These are phyloP conservation scores for Erigeron philadelphicus DNA, from an alignment of 140 eudicot species.

Conservation along the genomic window DNA sequence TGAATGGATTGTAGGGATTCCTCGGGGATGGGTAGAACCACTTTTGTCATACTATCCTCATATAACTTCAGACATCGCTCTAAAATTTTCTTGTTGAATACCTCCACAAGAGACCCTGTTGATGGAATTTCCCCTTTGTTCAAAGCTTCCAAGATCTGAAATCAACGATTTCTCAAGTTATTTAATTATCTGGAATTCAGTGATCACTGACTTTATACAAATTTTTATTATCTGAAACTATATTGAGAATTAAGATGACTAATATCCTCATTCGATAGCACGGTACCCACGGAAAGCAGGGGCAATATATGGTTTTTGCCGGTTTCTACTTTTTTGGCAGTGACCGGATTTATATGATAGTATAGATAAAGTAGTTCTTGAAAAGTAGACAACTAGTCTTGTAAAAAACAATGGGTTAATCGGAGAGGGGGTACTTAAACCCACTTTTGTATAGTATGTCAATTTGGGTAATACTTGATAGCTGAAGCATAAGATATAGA, in stretches of 20 bases:
- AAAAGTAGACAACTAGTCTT: too few relatives aligned
- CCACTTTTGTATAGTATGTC: neutral
- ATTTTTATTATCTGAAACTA: neutral
- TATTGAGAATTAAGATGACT: neutral
- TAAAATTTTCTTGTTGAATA: constrained; percentile 79
- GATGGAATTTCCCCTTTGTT: constrained; percentile 97
- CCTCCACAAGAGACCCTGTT: constrained; percentile 95
- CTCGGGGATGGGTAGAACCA: constrained; percentile 56
- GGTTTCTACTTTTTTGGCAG: too few relatives aligned
- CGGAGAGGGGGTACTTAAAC: neutral
- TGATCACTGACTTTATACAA: neutral
- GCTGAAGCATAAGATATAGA: neutral
- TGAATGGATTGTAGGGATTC: constrained; percentile 48
- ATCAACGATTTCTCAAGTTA: neutral
- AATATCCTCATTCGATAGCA: neutral
- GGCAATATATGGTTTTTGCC: too few relatives aligned
- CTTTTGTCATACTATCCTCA: constrained; percentile 52
- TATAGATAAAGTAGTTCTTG: too few relatives aligned
- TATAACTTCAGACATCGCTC: constrained; percentile 74
- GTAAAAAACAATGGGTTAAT: neutral
- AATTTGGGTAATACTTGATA: neutral
- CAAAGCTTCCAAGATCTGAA: constrained; percentile 87
- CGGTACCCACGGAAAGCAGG: neutral
- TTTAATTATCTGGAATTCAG: neutral
- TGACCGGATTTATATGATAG: too few relatives aligned